These are phyloP conservation scores for Zygosaccharomyces pseudobailii DNA, from an alignment of 1,139 yeast species.

Conservation along the genomic window DNA sequence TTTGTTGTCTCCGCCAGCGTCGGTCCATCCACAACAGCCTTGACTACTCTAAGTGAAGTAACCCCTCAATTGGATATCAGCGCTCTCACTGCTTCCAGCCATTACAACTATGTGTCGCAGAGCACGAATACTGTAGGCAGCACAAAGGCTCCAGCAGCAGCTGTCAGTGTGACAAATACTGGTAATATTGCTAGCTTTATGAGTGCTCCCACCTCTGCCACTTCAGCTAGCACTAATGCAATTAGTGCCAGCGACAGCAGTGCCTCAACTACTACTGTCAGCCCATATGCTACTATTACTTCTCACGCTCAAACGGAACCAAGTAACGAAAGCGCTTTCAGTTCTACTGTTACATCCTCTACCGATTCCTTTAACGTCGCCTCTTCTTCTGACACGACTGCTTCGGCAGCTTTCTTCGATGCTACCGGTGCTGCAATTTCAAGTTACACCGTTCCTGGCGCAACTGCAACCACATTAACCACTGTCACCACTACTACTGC, in stretches of 20 bases:
- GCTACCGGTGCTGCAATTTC: background rate
- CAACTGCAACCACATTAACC: slow-evolving; percentile 7
- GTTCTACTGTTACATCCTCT: no score
- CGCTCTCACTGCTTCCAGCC: background rate
- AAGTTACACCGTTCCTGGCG: background rate
- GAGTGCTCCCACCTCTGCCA: background rate
- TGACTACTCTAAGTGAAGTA: background rate
- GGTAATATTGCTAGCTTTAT: background rate
- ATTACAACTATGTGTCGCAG: background rate
- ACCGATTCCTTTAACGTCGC: no score
- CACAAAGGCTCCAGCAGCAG: background rate
- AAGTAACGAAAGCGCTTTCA: no score
- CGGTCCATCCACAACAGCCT: background rate
- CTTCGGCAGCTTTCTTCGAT: background rate
- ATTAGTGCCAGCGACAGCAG: background rate
- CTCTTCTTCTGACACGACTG: background rate
- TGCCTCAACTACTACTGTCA: slow-evolving; percentile 2
- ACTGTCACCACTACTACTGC: slow-evolving; percentile 11
- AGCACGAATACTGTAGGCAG: background rate
- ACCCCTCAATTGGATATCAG: background rate
- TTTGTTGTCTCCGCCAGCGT: background rate
- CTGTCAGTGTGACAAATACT: background rate
- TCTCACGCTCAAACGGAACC: background rate
- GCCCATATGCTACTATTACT: background rate
- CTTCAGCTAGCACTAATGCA: slow-evolving; percentile 2